Conservation (phyloP, 768 basidiomycete species). For the Trametes gibbosa region DNA sequence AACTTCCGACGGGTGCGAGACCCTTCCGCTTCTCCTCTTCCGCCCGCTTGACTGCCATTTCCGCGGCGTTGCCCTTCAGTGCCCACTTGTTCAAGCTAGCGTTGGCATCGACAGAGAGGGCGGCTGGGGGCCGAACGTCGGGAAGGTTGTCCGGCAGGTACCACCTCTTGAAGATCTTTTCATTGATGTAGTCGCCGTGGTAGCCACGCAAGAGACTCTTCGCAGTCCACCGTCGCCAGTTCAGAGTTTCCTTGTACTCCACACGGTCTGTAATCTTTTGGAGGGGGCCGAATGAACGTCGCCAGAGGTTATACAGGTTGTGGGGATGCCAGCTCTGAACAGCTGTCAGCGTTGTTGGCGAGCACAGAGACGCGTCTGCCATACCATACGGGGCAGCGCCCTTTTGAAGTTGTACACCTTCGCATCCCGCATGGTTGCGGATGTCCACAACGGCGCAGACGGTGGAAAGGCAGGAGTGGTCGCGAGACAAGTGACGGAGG, state of each 20-base stretch:
- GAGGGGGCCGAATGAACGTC: slow-evolving; percentile 56
- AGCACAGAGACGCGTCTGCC: slow-evolving; percentile 13
- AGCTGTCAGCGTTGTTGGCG: neutral
- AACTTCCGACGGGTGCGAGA: slow-evolving; percentile 86
- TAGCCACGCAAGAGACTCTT: slow-evolving; percentile 88
- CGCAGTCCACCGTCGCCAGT: slow-evolving; percentile 88
- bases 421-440: slow-evolving; percentile 43
- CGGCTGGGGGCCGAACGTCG: slow-evolving; percentile 70
- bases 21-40: slow-evolving; percentile 55
- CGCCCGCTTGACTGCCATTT: slow-evolving; percentile 43
- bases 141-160: slow-evolving; percentile 87
- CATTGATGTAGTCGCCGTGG: slow-evolving; percentile 92
- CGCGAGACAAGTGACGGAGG: slow-evolving; percentile 5
- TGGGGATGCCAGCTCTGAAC: slow-evolving; percentile 81
- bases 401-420: slow-evolving; percentile 43
- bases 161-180: slow-evolving; percentile 93
- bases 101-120: slow-evolving; percentile 14
- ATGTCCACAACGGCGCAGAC: slow-evolving; percentile 5
- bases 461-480: slow-evolving; percentile 4
- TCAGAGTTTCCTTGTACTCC: slow-evolving; percentile 58
- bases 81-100: slow-evolving; percentile 57
- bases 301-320: slow-evolving; percentile 89
- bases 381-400: slow-evolving; percentile 81
- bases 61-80: slow-evolving; percentile 42
- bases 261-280: slow-evolving; percentile 24